phyloP scores from a whole-genome alignment of 108 stramenopile genomes.

The Cyclotella baltica region DNA sequence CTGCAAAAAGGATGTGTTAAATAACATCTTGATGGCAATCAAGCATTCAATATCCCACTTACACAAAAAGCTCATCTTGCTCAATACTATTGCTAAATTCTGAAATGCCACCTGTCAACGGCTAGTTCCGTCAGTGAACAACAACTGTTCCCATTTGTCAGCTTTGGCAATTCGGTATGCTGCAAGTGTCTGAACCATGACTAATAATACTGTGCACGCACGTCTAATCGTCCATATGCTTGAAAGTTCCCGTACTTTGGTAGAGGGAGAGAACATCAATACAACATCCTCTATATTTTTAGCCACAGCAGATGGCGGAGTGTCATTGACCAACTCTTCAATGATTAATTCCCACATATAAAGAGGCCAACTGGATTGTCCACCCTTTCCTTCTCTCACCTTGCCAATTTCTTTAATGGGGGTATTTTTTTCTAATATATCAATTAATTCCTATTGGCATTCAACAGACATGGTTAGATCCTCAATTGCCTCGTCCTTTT shows the following conservation, averaged over 20 bases:
- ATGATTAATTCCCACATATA: too few relatives aligned
- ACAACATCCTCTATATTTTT: not conserved
- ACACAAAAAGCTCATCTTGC: constrained; percentile 5
- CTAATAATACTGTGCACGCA: constrained; percentile 11
- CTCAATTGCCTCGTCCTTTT: not conserved
- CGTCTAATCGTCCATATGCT: constrained; percentile 20
- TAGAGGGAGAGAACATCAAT: constrained; percentile 12
- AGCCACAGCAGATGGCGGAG: constrained; percentile 16
- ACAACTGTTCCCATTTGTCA: too few relatives aligned
- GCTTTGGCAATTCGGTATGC: too few relatives aligned
- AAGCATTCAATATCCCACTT: not conserved
- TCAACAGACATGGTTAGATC: not conserved
- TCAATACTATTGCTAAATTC: constrained; percentile 1
- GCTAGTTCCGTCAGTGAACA: constrained; percentile 23
- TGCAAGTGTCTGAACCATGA: too few relatives aligned
- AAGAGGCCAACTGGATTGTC: too few relatives aligned
- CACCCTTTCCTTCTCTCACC: too few relatives aligned
- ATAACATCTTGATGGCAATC: not conserved
- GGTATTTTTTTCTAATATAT: not conserved
- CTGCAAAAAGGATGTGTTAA: not conserved
- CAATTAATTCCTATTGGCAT: not conserved
- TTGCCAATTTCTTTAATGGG: not conserved
- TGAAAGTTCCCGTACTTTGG: not conserved
- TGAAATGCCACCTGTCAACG: constrained; percentile 19
- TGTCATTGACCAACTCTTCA: constrained; percentile 17